Conservation (phyloP, 148 eudicot species). For the Chenopodium suecicum region DNA sequence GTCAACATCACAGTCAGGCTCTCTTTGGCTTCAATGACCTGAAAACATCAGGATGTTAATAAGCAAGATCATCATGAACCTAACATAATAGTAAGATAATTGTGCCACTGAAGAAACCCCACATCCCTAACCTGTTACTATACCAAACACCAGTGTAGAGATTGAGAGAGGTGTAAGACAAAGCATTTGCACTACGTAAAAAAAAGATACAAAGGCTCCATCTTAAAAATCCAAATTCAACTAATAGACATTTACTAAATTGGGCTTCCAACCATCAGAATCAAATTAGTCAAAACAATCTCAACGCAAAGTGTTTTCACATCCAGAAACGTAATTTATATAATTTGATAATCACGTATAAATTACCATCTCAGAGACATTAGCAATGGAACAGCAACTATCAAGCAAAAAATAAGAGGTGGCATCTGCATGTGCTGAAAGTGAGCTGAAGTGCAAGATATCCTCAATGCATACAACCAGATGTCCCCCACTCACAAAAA, state of each 20-base stretch:
- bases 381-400: conserved; percentile 43
- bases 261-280: background rate
- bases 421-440: conserved; percentile 23
- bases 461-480: conserved; percentile 64
- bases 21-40: conserved; percentile 56
- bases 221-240: background rate
- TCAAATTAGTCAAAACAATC: background rate
- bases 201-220: background rate
- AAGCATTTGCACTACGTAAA: no score
- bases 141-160: no score
- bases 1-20: conserved; percentile 40
- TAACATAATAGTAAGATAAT: background rate
- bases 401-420: conserved; percentile 50
- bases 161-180: no score
- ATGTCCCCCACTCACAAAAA: conserved; percentile 50
- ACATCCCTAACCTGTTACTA: no score
- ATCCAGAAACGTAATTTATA: background rate
- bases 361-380: conserved; percentile 56
- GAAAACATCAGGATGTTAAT: conserved; percentile 14
- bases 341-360: background rate
- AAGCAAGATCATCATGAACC: background rate
- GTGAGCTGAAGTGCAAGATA: conserved; percentile 42
- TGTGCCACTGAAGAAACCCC: background rate
- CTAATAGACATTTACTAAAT: background rate
- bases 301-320: background rate